Evolutionary conservation across 106 monocot genomes (phyloP), one percentile per base, ranked within the genome.

Genomic region (Dendrobium nobile): DNA sequence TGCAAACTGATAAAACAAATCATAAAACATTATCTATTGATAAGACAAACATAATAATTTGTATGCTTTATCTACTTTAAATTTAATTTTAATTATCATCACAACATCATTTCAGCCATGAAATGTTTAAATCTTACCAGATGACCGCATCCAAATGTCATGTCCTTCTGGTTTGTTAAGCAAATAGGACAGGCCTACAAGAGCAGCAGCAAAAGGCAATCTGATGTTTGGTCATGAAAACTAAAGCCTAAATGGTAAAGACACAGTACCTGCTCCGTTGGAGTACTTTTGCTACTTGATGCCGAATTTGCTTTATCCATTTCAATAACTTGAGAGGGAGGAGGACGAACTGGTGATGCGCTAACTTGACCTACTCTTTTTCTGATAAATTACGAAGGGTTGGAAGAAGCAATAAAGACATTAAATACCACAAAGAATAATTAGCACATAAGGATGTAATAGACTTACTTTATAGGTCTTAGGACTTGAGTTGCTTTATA

Each of bases 121-220:
- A 2, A 76, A 48, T n/a, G 27, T 48, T 76, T 48, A 76, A 48
- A 51, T 9, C 78, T 72, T 83, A 83, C 83, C 79, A 83, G 28
- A 87, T 99, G 98, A 80, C 98, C 98, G 51, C 95, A 99, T 68
- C 92, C 90, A 58, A 99, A 99, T 42, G 98, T 93, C 95, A 99
- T 95, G 81, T 99, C 89, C 80, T 91, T 95, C 28, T 85, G 88
- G 56, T 90, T 95, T 75, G 89, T 88, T 77, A 99, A 90, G 79
- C 98, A 99, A 73, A 99, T 86, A 43, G 98, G 91, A 85, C 98
- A 95, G 44, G 41, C 88, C 98, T 98, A 47, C 26, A 87, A 73
- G 82, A 80, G 1, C 77, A 81, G 19, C 70, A 41, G 13, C 37
- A 37, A 70, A 70, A 70, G 68, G 4, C 17, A 73, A 79, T 2